A percentile compares a stretch with the other conserved stretches of the same genome.
Conservation (phyloP, 2,329 filamentous ascomycete genomes). For the Aspergillus nomiae region DNA sequence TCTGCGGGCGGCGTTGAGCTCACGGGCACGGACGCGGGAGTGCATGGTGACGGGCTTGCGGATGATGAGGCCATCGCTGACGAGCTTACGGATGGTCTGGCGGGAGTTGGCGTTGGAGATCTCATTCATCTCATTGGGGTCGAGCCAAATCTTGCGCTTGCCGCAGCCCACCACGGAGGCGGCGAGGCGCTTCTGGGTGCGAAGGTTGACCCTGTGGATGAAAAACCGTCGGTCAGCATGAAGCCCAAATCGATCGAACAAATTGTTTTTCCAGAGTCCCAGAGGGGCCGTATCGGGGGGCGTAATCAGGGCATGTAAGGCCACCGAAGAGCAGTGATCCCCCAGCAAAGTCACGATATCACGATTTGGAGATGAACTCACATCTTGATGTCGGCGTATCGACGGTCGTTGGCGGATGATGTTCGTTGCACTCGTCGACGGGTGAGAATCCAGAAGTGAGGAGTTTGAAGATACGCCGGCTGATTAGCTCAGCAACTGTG, state of each 20-base stretch:
- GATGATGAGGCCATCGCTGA: constrained; percentile 99
- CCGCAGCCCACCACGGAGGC: constrained; percentile 98
- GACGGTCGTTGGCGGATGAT: constrained; percentile 50
- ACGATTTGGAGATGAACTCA: constrained; percentile 39
- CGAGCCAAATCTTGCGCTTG: constrained; percentile 99
- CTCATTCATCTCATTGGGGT: constrained; percentile 98
- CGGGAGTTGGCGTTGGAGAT: constrained; percentile 99
- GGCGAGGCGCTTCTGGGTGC: constrained; percentile 99
- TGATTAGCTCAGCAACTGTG: constrained; percentile 45
- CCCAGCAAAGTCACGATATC: constrained; percentile 16
- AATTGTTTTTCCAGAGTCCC: constrained; percentile 3
- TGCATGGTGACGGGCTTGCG: constrained; percentile 99
- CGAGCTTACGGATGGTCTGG: constrained; percentile 99
- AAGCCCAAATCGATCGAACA: constrained; percentile 23
- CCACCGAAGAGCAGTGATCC: constrained; percentile 23
- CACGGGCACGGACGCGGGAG: constrained; percentile 94
- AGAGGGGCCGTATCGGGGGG: constrained; percentile 10
- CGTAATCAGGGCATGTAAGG: constrained; percentile 14
- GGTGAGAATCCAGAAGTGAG: constrained; percentile 41
- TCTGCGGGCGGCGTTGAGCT: constrained; percentile 89
- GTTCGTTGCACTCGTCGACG: constrained; percentile 44
- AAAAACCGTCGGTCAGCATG: constrained; percentile 34
- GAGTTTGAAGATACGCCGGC: constrained; percentile 40
- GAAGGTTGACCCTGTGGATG: constrained; percentile 88
- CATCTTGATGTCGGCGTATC: constrained; percentile 50